Evolutionary conservation across 2,329 filamentous ascomycete species (phyloP).

Genomic region (Scytalidium lignicola): DNA sequence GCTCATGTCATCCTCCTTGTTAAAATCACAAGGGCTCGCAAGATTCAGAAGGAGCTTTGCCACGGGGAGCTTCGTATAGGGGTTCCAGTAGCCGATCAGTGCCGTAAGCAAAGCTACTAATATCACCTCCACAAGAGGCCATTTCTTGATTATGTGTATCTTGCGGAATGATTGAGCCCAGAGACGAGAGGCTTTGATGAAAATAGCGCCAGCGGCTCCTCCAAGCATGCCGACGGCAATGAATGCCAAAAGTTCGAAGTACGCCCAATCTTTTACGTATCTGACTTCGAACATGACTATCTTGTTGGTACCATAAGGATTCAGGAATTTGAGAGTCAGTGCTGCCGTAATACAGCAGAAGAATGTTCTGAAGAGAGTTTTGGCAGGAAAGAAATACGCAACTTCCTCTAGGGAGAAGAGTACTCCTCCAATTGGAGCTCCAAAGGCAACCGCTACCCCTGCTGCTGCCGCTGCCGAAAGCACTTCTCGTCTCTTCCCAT

Average conservation of each 20-base stretch:
- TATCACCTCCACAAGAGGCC: slow-evolving; percentile 81
- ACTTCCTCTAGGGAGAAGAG: slow-evolving; percentile 73
- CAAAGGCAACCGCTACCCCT: slow-evolving; percentile 56
- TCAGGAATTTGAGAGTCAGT: slow-evolving; percentile 86
- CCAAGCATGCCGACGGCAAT: slow-evolving; percentile 82
- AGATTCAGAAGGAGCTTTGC: slow-evolving; percentile 87
- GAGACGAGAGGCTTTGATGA: slow-evolving; percentile 89
- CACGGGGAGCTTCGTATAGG: slow-evolving; percentile 81
- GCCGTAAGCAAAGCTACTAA: slow-evolving; percentile 83
- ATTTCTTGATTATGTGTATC: slow-evolving; percentile 71
- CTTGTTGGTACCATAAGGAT: slow-evolving; percentile 93
- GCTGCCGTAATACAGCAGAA: slow-evolving; percentile 96
- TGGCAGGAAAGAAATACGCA: slow-evolving; percentile 94
- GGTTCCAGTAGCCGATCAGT: slow-evolving; percentile 87
- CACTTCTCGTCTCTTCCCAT: slow-evolving; percentile 78
- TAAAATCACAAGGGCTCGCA: slow-evolving; percentile 77
- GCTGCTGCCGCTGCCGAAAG: slow-evolving; percentile 52
- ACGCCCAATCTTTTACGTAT: slow-evolving; percentile 86
- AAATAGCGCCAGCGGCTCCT: slow-evolving; percentile 79
- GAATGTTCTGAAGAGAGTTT: slow-evolving; percentile 95
- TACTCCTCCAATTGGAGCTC: slow-evolving; percentile 56
- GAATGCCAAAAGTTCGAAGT: slow-evolving; percentile 84
- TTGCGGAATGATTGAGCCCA: slow-evolving; percentile 90
- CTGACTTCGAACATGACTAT: slow-evolving; percentile 95
- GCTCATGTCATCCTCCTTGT: slow-evolving; percentile 59